Evolutionary conservation across 2,329 filamentous ascomycete species (phyloP).

Genomic region (Plectosphaerella cucumerina): DNA sequence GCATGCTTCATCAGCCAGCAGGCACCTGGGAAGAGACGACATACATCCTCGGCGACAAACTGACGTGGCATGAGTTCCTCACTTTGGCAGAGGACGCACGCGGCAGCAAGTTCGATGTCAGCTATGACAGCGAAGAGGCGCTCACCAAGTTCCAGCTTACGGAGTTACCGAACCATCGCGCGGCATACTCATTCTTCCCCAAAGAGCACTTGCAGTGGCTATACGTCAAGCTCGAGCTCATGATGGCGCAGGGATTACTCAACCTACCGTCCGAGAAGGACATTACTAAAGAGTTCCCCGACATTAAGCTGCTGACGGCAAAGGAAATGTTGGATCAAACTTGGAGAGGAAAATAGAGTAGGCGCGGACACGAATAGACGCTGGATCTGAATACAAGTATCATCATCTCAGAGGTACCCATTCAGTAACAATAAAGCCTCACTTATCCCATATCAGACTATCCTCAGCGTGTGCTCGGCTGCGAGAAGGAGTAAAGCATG

Average conservation of each 20-base stretch:
- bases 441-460: no score
- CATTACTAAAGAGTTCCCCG: constrained; percentile 22
- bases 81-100: constrained; percentile 25
- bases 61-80: constrained; percentile 32
- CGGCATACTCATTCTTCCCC: constrained; percentile 15
- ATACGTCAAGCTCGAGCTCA: constrained; percentile 14
- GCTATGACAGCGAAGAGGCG: constrained; percentile 23
- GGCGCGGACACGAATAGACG: no score
- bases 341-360: no score
- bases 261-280: constrained; percentile 11
- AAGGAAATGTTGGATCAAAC: constrained; percentile 14
- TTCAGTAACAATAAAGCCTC: no score
- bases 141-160: constrained; percentile 27
- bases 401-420: no score
- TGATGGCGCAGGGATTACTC: constrained; percentile 12
- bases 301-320: constrained; percentile 16
- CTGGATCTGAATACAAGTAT: no score
- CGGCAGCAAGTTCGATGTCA: constrained; percentile 26
- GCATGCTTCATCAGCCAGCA: constrained; percentile 26
- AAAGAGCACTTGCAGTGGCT: constrained; percentile 16
- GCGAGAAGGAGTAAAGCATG: no score
- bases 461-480: no score
- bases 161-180: constrained; percentile 17
- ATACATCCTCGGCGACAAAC: constrained; percentile 25
- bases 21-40: constrained; percentile 32